Conservation (phyloP, 1,139 yeast genomes). For the Sugiyamaella grinbergsii region DNA sequence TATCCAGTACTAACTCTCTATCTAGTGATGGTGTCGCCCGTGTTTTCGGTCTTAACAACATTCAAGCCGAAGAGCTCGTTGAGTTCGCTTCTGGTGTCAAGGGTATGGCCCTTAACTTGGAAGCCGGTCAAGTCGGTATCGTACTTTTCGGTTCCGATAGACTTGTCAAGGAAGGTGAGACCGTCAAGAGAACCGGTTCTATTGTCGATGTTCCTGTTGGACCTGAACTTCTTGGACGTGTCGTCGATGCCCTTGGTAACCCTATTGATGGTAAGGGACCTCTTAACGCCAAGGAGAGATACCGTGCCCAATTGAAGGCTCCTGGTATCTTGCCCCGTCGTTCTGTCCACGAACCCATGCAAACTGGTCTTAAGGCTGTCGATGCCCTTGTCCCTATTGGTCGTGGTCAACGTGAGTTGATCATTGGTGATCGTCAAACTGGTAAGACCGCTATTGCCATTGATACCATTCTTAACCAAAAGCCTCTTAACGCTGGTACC, state of each 20-base stretch:
- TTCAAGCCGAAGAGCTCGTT: conserved; percentile 99
- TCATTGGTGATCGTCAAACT: conserved; percentile 99
- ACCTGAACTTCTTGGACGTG: conserved; percentile 98
- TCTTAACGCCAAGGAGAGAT: conserved; percentile 76
- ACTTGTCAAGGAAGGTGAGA: conserved; percentile 98
- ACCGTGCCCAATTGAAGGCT: conserved; percentile 99
- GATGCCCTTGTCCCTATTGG: conserved; percentile 99
- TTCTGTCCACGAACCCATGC: conserved; percentile 98
- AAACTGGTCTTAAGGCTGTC: conserved; percentile 98
- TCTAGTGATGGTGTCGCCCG: conserved; percentile 99
- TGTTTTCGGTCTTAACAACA: conserved; percentile 99
- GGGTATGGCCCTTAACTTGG: conserved; percentile 99
- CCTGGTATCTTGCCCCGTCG: conserved; percentile 99
- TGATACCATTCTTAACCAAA: conserved; percentile 98
- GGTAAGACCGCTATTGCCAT: conserved; percentile 99
- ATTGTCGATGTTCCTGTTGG: conserved; percentile 99
- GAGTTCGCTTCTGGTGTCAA: conserved; percentile 99
- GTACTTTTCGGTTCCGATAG: conserved; percentile 99
- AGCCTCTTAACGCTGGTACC: conserved; percentile 93
- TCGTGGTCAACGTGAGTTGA: conserved; percentile 99
- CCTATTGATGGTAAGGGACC: conserved; percentile 99
- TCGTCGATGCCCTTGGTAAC: conserved; percentile 98
- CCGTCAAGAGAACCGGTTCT: conserved; percentile 99
- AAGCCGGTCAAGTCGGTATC: conserved; percentile 99
- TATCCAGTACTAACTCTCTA: neutral